Base-by-base conservation (phyloP, 306 rosid species). In the Pyrus bretschneideri region DNA sequence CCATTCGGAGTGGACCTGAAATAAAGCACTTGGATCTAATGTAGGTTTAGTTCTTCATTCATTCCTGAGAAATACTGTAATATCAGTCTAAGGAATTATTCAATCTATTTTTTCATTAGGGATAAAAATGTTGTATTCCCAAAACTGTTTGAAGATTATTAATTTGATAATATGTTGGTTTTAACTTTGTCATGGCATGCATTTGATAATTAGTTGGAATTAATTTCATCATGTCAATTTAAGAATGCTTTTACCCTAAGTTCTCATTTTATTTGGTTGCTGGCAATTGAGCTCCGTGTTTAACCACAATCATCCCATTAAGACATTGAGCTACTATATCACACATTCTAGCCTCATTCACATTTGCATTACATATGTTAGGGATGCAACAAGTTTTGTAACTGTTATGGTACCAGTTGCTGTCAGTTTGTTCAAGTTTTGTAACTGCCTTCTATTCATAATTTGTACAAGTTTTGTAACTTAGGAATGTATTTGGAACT, bases 1-100 rank as follows among this genome's bases (percentile, higher is more conserved):
- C 96, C 25, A 82, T 95, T 85, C 89, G 72, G 25, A 92, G 92
- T 85, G 97, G 98, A 71, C 74, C 80, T 40, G 94, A 89, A 52
- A 78, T 84, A 75, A 95, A 89, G 88, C 87, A 86, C 79, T 72
- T 92, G 52, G 79, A 78, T 74, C 80, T 92, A 67, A 76, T 35
- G 98, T 92, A 81, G 89, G 96, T 69, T 70, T 44, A 15, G 15
- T 33, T 77, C 23, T 49, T 38, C 75, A 31, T 68, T 71, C 62
- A 25, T 45, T 19, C 58, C 35, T 67, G 45, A 45, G 29, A 70
- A 69, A 33, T 33, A 44, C 42, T 69, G 42, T 42, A 49, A 31
- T 55, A 14, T 69, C 6, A 46, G n/a, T 42, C 51, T 15, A 17
- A 14, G 25, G 40, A n/a, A 59, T 8, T 17, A 5, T 13, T 19